Evolutionary conservation across 306 rosid species (phyloP).

Genomic region (Trifolium pratense): DNA sequence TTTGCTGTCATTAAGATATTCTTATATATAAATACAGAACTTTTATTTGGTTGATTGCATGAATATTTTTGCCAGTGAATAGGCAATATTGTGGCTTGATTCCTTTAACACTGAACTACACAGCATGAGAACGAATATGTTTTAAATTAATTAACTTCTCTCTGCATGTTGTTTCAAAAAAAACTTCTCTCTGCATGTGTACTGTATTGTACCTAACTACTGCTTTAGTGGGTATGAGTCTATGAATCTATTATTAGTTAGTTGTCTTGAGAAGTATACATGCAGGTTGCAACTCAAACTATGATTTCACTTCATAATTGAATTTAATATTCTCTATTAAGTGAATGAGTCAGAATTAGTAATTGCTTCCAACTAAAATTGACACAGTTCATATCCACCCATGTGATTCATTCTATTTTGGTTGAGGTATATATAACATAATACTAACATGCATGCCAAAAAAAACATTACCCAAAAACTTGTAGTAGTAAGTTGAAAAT

Average conservation of each 20-base stretch:
- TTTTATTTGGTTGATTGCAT: slow-evolving; percentile 8
- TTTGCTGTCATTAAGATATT: neutral
- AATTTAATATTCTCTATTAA: neutral
- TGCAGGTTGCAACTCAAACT: no score
- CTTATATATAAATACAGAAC: slow-evolving; percentile 1
- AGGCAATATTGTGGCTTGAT: neutral
- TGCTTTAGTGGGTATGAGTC: neutral
- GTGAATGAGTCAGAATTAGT: slow-evolving; percentile 12
- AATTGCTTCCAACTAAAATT: slow-evolving; percentile 12
- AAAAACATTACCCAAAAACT: slow-evolving; percentile 34
- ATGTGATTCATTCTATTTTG: slow-evolving; percentile 24
- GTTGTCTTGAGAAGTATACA: no score
- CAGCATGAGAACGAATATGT: neutral
- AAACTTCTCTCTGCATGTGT: slow-evolving; percentile 7
- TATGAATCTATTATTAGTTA: no score
- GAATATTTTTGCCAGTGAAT: neutral
- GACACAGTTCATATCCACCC: neutral
- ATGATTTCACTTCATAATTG: neutral
- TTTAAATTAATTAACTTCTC: slow-evolving; percentile 9
- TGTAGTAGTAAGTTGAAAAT: neutral
- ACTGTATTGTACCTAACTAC: slow-evolving; percentile 18
- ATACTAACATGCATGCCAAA: neutral
- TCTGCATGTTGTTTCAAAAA: no score
- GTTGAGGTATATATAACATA: neutral
- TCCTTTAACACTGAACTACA: neutral